Evolutionary conservation across 1,284 basidiomycete species (phyloP).

Genomic region (Coriolopsis trogii): DNA sequence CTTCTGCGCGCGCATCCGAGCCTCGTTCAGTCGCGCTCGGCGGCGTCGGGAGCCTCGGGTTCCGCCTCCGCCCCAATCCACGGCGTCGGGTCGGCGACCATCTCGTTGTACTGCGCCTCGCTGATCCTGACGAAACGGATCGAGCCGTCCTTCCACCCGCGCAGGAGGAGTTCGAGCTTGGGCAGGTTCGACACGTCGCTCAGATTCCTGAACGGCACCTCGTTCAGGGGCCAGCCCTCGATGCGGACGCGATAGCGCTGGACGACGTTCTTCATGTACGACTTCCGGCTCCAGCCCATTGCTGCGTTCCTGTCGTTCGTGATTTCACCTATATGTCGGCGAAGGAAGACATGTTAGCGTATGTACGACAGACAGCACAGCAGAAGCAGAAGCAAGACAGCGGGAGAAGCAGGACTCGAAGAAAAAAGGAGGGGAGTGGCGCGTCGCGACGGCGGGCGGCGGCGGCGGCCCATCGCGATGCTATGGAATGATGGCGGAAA

Average conservation of each 20-base stretch:
- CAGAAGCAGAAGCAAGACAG: neutral
- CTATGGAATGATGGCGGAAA: neutral
- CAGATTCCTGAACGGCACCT: constrained; percentile 37
- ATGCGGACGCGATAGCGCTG: constrained; percentile 34
- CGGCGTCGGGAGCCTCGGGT: neutral
- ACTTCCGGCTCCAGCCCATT: constrained; percentile 33
- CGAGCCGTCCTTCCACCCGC: constrained; percentile 31
- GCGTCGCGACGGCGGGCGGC: neutral
- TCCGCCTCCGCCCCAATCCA: constrained; percentile 14
- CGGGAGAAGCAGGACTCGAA: neutral
- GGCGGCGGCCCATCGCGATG: neutral
- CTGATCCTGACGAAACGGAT: constrained; percentile 32
- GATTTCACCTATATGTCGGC: constrained; percentile 25
- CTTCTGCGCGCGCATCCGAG: too few species aligned
- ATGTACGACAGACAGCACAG: neutral
- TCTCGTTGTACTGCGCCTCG: constrained; percentile 15
- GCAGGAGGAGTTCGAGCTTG: constrained; percentile 34
- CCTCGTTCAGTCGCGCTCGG: neutral
- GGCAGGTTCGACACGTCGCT: constrained; percentile 37
- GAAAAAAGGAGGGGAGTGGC: neutral
- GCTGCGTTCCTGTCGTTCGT: constrained; percentile 33
- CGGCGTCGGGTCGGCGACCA: constrained; percentile 21
- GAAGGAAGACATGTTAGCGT: neutral
- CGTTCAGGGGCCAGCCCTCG: constrained; percentile 34
- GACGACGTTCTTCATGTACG: constrained; percentile 37